These are phyloP conservation scores for Auricularia cornea DNA, from an alignment of 768 basidiomycete genomes.

Conservation along the genomic window DNA sequence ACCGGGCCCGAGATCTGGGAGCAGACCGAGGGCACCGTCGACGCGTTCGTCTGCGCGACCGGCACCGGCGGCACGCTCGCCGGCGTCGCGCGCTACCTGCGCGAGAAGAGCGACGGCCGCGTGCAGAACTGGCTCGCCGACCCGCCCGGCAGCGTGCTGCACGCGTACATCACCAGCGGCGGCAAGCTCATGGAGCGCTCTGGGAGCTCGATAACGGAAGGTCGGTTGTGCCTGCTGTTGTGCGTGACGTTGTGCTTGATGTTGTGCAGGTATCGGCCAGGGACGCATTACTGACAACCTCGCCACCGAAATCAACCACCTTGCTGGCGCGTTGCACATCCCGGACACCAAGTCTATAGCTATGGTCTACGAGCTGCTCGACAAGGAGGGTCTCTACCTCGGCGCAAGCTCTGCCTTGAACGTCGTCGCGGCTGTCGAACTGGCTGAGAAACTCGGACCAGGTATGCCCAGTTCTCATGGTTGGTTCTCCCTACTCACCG, in stretches of 20 bases:
- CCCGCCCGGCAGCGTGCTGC: slow-evolving; percentile 90
- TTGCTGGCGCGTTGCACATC: slow-evolving; percentile 80
- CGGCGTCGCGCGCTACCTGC: slow-evolving; percentile 75
- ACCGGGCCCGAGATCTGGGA: slow-evolving; percentile 98
- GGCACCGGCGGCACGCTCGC: slow-evolving; percentile 96
- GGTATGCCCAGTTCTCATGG: slow-evolving; percentile 35
- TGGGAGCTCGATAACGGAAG: slow-evolving; percentile 91
- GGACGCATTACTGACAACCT: slow-evolving; percentile 92
- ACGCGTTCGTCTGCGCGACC: slow-evolving; percentile 91
- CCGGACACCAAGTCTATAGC: slow-evolving; percentile 82
- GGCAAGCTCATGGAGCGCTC: slow-evolving; percentile 65
- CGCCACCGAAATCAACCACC: slow-evolving; percentile 63
- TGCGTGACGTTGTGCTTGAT: background rate
- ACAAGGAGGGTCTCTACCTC: slow-evolving; percentile 88
- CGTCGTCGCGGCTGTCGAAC: slow-evolving; percentile 85
- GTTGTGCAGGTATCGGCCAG: slow-evolving; percentile 78
- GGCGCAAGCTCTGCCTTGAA: slow-evolving; percentile 93
- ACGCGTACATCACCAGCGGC: slow-evolving; percentile 73
- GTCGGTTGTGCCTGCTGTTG: slow-evolving; percentile 30
- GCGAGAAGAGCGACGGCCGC: slow-evolving; percentile 69
- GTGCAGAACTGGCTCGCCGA: slow-evolving; percentile 93
- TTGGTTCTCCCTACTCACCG: background rate
- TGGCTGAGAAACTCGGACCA: slow-evolving; percentile 77
- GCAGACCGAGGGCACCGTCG: slow-evolving; percentile 68
- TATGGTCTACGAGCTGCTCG: slow-evolving; percentile 89